These are phyloP conservation scores for Lepidium aucheri DNA, from an alignment of 345 rosid genomes.

Conservation along the genomic window DNA sequence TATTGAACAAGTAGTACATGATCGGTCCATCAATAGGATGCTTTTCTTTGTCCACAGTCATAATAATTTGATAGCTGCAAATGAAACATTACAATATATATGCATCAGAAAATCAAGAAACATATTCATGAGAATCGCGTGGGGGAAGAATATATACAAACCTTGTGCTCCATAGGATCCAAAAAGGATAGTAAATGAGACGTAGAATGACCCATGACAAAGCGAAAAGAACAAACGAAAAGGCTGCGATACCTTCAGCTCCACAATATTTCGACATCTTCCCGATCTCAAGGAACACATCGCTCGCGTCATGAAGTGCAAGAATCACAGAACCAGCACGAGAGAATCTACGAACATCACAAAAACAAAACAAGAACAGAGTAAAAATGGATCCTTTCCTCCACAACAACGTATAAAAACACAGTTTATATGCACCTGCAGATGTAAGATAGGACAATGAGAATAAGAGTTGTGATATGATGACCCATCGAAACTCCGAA, in stretches of 20 bases:
- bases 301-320: slow-evolving; percentile 95
- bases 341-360: slow-evolving; percentile 47
- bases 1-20: slow-evolving; percentile 74
- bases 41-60: slow-evolving; percentile 61
- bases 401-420: background rate
- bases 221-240: slow-evolving; percentile 71
- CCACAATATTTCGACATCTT: slow-evolving; percentile 93
- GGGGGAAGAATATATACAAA: slow-evolving; percentile 25
- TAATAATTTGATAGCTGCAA: slow-evolving; percentile 73
- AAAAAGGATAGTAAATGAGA: slow-evolving; percentile 87
- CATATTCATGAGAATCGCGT: background rate
- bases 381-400: background rate
- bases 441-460: slow-evolving; percentile 79
- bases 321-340: slow-evolving; percentile 90
- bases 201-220: slow-evolving; percentile 85
- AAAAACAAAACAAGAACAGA: background rate
- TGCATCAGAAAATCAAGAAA: background rate
- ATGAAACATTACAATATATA: background rate
- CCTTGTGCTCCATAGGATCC: slow-evolving; percentile 99
- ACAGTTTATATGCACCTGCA: slow-evolving; percentile 39
- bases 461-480: slow-evolving; percentile 77
- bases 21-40: slow-evolving; percentile 58
- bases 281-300: slow-evolving; percentile 87
- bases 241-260: slow-evolving; percentile 68
- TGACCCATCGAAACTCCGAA: slow-evolving; percentile 98